Evolutionary conservation across 768 basidiomycete species (phyloP).

Genomic region (Steccherinum ochraceum): DNA sequence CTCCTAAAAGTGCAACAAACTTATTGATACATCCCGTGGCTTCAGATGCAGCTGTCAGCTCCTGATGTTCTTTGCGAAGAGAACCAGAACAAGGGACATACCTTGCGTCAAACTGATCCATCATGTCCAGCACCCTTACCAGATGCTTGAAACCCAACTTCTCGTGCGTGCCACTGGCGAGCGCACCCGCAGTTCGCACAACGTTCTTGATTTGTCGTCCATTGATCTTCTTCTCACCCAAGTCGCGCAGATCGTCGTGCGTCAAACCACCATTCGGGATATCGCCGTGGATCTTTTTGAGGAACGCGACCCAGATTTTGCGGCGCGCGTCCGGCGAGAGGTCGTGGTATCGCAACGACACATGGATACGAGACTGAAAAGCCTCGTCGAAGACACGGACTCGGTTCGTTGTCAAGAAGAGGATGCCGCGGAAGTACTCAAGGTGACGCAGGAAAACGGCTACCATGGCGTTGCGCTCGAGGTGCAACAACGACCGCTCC

Average conservation of each 20-base stretch:
- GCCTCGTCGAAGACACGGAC: slow-evolving; percentile 33
- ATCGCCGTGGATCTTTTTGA: slow-evolving; percentile 30
- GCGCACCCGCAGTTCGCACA: slow-evolving; percentile 54
- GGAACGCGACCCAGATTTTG: slow-evolving; percentile 62
- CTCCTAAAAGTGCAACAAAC: too few relatives aligned
- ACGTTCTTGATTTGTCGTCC: slow-evolving; percentile 69
- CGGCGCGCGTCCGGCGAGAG: slow-evolving; percentile 45
- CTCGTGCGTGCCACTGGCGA: slow-evolving; percentile 45
- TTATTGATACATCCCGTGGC: neutral
- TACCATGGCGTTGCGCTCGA: slow-evolving; percentile 67
- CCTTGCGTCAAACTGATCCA: slow-evolving; percentile 46
- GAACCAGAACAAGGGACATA: slow-evolving; percentile 9
- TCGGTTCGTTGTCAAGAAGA: slow-evolving; percentile 35
- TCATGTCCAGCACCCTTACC: slow-evolving; percentile 50
- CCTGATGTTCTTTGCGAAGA: neutral
- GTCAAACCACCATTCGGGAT: slow-evolving; percentile 27
- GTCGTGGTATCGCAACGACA: slow-evolving; percentile 53
- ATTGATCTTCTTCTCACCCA: slow-evolving; percentile 50
- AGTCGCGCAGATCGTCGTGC: slow-evolving; percentile 34
- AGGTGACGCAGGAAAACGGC: slow-evolving; percentile 41
- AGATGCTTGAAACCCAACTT: slow-evolving; percentile 45
- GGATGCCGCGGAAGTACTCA: slow-evolving; percentile 29
- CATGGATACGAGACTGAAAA: slow-evolving; percentile 22
- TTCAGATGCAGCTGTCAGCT: neutral
- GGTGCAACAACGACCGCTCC: slow-evolving; percentile 55